Conservation (phyloP, 2,329 filamentous ascomycete genomes). For the Ophiostoma australiae region DNA sequence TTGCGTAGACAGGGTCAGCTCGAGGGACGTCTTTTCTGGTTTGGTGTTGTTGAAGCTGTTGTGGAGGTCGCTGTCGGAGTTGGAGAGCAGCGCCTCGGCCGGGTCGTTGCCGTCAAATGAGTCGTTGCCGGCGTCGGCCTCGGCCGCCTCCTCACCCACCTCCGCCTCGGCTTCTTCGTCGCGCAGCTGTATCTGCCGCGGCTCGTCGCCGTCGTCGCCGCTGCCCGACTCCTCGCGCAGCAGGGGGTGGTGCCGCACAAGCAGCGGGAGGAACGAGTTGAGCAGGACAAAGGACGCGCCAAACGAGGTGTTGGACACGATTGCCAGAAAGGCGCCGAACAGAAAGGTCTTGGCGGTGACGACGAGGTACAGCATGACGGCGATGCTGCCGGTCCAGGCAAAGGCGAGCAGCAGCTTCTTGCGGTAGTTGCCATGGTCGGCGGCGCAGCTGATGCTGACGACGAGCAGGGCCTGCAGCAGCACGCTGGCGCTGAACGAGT, state of each 20-base stretch:
- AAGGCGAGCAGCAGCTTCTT: conserved; percentile 85
- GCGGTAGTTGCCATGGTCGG: conserved; percentile 87
- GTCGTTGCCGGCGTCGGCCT: conserved; percentile 26
- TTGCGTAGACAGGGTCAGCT: conserved; percentile 77
- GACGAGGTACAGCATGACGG: conserved; percentile 84
- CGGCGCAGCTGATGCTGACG: conserved; percentile 92
- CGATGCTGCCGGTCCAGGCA: conserved; percentile 71
- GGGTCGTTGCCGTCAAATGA: conserved; percentile 38
- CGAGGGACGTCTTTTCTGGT: conserved; percentile 53
- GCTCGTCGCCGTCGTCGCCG: conserved; percentile 23
- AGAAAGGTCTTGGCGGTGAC: conserved; percentile 71
- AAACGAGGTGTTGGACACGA: conserved; percentile 89
- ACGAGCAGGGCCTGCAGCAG: conserved; percentile 84
- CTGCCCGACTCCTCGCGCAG: conserved; percentile 28
- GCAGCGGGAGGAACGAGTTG: conserved; percentile 87
- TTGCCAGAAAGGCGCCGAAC: conserved; percentile 75
- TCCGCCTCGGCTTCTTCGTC: conserved; percentile 34
- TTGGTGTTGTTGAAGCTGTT: not conserved
- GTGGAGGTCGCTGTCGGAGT: not conserved
- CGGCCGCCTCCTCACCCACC: conserved; percentile 25
- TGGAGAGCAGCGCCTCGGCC: conserved; percentile 44
- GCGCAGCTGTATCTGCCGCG: conserved; percentile 32
- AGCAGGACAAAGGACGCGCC: conserved; percentile 92
- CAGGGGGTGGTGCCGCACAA: conserved; percentile 78
- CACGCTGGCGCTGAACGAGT: conserved; percentile 92